Evolutionary conservation across 1,139 yeast genomes (phyloP).

Genomic region (Candida labiduridarum): DNA sequence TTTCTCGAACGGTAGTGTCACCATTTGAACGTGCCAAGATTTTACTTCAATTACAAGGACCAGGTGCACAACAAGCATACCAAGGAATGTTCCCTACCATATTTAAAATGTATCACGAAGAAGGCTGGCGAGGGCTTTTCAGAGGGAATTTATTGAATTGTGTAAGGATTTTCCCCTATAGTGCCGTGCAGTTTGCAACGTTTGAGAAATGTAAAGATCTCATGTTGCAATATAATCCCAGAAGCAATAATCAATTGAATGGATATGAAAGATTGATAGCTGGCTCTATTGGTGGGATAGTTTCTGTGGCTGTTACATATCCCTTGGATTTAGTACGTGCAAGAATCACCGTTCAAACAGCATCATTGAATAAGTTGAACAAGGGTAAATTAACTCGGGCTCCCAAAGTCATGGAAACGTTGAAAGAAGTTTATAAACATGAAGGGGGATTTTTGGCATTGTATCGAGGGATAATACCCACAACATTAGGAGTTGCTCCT

Average conservation of each 20-base stretch:
- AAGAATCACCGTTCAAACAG: slow-evolving; percentile 86
- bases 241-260: slow-evolving; percentile 37
- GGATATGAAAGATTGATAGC: slow-evolving; percentile 62
- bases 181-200: slow-evolving; percentile 91
- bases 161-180: slow-evolving; percentile 86
- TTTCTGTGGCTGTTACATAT: slow-evolving; percentile 82
- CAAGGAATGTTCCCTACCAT: slow-evolving; percentile 79
- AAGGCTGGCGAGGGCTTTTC: slow-evolving; percentile 86
- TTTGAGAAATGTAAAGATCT: slow-evolving; percentile 70
- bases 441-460: slow-evolving; percentile 86
- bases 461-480: slow-evolving; percentile 85
- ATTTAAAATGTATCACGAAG: slow-evolving; percentile 78
- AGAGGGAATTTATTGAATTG: slow-evolving; percentile 92
- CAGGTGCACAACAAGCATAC: slow-evolving; percentile 61
- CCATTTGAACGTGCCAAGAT: slow-evolving; percentile 96
- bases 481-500: slow-evolving; percentile 93
- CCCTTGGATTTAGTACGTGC: slow-evolving; percentile 93
- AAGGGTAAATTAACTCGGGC: slow-evolving; percentile 51
- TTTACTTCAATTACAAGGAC: slow-evolving; percentile 85
- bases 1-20: slow-evolving; percentile 89
- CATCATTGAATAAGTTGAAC: slow-evolving; percentile 58
- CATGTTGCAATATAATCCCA: slow-evolving; percentile 33
- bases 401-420: slow-evolving; percentile 69
- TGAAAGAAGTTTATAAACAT: slow-evolving; percentile 57
- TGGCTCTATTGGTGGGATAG: slow-evolving; percentile 82